Evolutionary conservation across 2,329 filamentous ascomycete species (phyloP), one percentile per base, ranked within the genome.

Genomic region (Ciborinia camelliae): DNA sequence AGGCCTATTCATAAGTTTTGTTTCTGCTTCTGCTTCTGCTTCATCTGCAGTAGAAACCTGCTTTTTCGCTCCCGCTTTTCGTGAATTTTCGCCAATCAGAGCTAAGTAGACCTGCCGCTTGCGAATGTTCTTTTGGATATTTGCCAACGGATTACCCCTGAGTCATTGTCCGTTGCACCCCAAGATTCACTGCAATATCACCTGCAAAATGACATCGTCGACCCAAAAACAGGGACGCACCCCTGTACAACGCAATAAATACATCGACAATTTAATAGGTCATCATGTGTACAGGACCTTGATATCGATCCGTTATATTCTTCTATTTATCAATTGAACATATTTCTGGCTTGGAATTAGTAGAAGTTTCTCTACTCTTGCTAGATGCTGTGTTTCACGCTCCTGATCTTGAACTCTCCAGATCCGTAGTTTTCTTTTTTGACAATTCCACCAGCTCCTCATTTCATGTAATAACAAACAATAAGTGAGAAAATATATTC

Each of bases 131-230:
- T 58, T 45, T 35, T 35, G 30, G 30, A 55, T 41, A 2, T 18
- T 47, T 35, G 30, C 41, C 55, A 59, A 59, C 55, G 35, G 41
- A 47, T 58, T 4, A 18, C 12, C 28, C 55, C 41, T 47, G 15
- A 28, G 41, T n/a, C 37, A 20, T 45, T 20, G 4, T n/a, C 7
- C 28, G 39, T 1, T 20, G 54, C 14, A n/a, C 39, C 15, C 23
- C 39, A 32, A 54, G 30, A 45, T 47, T 58, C 14, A 47, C 35
- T 50, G 48, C 59, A 53, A 32, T 23, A 12, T 53, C 39, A 72
- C 72, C 62, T 65, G 62, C 62, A 51, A 35, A 60, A 66, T 66
- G 65, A 66, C 62, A 65, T 65, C 62, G 48, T 52, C 62, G 32
- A 12, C 32, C 48, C n/a, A 59, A 66, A 66, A 65, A 55, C 65